A percentile compares a stretch with the other conserved stretches of the same genome.
Evolutionary conservation across 192 early-diverging fungal species (phyloP).

Genomic region (Umbelopsis ramanniana): DNA sequence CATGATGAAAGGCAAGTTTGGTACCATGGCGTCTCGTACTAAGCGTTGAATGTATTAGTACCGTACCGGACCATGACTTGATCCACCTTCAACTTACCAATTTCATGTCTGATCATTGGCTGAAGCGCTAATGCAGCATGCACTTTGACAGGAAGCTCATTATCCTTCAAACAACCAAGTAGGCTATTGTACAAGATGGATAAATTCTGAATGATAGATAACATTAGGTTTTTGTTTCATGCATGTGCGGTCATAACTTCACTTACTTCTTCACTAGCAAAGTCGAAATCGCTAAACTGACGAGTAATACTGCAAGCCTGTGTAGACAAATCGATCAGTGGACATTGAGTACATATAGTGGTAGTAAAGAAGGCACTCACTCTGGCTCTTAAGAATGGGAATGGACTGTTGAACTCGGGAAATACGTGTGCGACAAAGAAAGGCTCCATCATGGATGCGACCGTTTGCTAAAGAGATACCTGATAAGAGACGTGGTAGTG

Average conservation of each 20-base stretch:
- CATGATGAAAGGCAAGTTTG: conserved; percentile 86
- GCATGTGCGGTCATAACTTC: no score
- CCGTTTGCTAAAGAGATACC: conserved; percentile 20
- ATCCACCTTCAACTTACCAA: conserved; percentile 32
- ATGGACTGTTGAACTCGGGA: conserved; percentile 87
- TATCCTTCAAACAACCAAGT: conserved; percentile 71
- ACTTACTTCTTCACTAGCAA: conserved; percentile 53
- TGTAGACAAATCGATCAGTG: not conserved
- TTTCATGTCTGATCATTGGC: conserved; percentile 75
- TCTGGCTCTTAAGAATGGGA: conserved; percentile 82
- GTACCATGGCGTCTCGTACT: conserved; percentile 72
- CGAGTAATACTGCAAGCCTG: conserved; percentile 50
- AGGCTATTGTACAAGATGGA: conserved; percentile 48
- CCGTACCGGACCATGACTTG: not conserved
- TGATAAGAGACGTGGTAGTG: not conserved
- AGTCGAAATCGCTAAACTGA: conserved; percentile 65
- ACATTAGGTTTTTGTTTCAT: no score
- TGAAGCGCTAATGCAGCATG: conserved; percentile 84
- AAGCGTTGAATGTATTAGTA: not conserved
- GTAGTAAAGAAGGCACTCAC: conserved; percentile 45
- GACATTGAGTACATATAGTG: not conserved
- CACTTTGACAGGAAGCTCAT: conserved; percentile 87
- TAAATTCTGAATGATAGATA: conserved; percentile 38
- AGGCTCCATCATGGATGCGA: conserved; percentile 75
- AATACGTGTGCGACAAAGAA: conserved; percentile 88